Conservation (phyloP, 208 protist genomes). For the Phytomonas sp. region DNA sequence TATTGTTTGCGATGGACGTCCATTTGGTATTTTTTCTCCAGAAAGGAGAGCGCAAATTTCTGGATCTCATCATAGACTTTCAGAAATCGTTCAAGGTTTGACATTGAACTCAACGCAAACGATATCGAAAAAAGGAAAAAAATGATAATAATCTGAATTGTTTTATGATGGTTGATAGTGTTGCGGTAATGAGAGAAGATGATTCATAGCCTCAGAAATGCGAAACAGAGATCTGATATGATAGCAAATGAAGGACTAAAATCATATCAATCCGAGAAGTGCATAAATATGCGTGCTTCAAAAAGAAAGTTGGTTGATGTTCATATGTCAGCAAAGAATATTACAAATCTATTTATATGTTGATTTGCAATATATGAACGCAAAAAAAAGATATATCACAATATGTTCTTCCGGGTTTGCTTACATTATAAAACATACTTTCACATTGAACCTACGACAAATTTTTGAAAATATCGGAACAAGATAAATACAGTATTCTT, state of each 20-base stretch:
- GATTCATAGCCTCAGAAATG: neutral
- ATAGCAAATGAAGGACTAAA: neutral
- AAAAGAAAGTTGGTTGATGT: neutral
- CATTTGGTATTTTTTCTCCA: conserved; percentile 49
- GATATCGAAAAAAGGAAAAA: conserved; percentile 5
- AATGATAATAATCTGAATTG: neutral
- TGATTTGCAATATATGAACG: neutral
- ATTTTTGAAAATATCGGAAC: neutral
- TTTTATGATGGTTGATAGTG: neutral
- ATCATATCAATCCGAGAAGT: neutral
- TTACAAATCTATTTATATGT: neutral
- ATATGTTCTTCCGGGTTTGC: neutral
- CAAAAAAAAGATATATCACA: neutral
- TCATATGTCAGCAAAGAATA: neutral
- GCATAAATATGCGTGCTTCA: neutral
- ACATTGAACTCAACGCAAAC: conserved; percentile 16
- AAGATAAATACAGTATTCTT: neutral
- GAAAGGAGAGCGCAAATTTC: conserved; percentile 41
- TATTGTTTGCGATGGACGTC: conserved; percentile 64
- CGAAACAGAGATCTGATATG: neutral
- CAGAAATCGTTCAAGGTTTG: conserved; percentile 61
- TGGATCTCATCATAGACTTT: conserved; percentile 75
- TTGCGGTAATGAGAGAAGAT: neutral
- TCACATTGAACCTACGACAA: neutral
- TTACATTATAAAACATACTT: neutral